A percentile compares a stretch with the other conserved stretches of the same genome.
Evolutionary conservation across 192 early-diverging fungal genomes (phyloP).

Genomic region (Coemansia sp.): DNA sequence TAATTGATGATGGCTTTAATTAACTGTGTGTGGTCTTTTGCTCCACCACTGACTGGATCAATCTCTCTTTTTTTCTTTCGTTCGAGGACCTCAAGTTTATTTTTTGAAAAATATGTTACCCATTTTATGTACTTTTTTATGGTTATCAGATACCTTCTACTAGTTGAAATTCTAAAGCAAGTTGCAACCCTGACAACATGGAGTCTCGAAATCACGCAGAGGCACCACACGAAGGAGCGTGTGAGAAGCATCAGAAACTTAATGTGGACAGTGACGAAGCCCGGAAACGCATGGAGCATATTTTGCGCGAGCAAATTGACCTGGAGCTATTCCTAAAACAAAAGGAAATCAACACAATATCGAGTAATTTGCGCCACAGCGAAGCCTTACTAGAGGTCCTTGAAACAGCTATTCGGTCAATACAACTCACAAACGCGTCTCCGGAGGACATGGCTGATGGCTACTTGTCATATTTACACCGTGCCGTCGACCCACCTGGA

Average conservation of each 20-base stretch:
- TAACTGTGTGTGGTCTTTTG: too few relatives aligned
- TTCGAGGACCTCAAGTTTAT: too few relatives aligned
- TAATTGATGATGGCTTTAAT: constrained; percentile 3
- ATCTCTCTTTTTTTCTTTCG: background rate
- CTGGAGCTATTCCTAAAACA: constrained; percentile 74
- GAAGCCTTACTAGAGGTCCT: constrained; percentile 61
- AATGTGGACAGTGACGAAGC: constrained; percentile 13
- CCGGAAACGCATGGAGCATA: constrained; percentile 53
- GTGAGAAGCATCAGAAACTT: constrained; percentile 13
- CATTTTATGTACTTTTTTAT: background rate
- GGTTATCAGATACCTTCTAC: background rate
- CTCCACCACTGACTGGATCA: background rate
- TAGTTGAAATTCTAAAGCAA: background rate
- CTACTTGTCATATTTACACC: constrained; percentile 26
- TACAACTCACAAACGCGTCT: constrained; percentile 36
- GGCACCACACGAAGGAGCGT: background rate
- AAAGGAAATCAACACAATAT: constrained; percentile 65
- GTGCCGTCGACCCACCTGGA: background rate
- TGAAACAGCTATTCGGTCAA: constrained; percentile 51
- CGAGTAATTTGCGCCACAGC: constrained; percentile 61
- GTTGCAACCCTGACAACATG: background rate
- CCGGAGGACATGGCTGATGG: constrained; percentile 22
- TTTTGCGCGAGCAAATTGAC: constrained; percentile 75
- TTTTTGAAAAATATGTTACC: background rate
- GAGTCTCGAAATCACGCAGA: background rate